Evolutionary conservation across 495 filamentous ascomycete species (phyloP).

Genomic region (Pyrenula aspistea): DNA sequence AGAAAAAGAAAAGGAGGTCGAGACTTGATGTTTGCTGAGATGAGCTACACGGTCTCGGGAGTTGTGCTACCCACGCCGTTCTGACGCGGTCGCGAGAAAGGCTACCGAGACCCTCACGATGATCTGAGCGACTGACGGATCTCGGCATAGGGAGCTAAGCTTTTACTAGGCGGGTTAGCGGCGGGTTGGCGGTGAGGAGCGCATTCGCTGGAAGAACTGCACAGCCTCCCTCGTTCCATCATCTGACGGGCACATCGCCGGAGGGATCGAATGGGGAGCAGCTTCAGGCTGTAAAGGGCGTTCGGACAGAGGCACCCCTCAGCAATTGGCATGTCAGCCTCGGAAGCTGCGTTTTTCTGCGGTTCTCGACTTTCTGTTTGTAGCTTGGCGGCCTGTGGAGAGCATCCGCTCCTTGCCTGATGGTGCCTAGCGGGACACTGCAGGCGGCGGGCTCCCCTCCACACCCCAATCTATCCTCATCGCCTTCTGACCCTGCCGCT

Average conservation of each 20-base stretch:
- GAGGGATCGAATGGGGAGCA: background rate
- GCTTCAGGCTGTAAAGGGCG: background rate
- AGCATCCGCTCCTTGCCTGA: background rate
- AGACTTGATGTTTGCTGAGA: no score
- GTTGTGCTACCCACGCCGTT: no score
- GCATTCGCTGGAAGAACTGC: background rate
- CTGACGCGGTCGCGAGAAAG: no score
- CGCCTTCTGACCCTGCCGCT: background rate
- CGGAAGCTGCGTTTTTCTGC: no score
- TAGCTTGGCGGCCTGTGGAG: background rate
- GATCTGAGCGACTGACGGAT: no score
- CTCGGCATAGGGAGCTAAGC: background rate
- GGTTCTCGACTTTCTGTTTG: background rate
- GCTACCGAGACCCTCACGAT: no score
- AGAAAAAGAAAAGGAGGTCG: no score
- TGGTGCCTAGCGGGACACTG: background rate
- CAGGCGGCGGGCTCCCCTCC: no score
- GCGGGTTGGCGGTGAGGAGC: background rate
- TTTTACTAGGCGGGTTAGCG: background rate
- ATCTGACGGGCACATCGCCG: background rate
- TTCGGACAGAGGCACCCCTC: background rate
- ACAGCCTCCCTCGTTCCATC: background rate
- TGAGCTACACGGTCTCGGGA: no score
- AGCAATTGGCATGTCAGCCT: background rate
- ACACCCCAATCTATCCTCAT: background rate